Conservation (phyloP, 768 basidiomycete genomes). For the Lactarius deliciosus region DNA sequence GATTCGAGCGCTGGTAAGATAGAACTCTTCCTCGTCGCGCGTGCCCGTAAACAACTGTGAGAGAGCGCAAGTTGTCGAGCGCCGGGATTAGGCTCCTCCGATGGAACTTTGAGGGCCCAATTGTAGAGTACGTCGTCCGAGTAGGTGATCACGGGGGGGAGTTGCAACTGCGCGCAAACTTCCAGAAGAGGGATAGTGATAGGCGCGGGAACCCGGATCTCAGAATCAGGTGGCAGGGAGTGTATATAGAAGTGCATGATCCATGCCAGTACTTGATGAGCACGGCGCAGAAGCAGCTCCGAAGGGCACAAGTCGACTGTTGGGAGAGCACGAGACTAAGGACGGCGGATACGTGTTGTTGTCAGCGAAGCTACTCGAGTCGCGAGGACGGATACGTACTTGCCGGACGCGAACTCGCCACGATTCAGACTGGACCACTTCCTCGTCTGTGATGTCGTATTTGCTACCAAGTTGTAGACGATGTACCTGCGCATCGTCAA, state of each 20-base stretch:
- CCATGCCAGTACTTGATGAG: constrained; percentile 55
- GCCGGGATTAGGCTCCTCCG: constrained; percentile 39
- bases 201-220: constrained; percentile 63
- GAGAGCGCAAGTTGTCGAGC: constrained; percentile 59
- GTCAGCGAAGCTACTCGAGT: neutral
- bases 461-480: constrained; percentile 56
- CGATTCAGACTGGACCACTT: constrained; percentile 38
- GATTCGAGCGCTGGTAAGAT: constrained; percentile 80
- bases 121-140: constrained; percentile 93
- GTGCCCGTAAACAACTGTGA: constrained; percentile 77
- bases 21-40: constrained; percentile 83
- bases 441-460: constrained; percentile 33
- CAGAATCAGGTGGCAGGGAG: constrained; percentile 35
- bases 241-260: constrained; percentile 60
- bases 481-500: constrained; percentile 49
- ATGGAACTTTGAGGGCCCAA: constrained; percentile 44
- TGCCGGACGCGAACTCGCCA: constrained; percentile 45
- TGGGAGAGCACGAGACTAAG: constrained; percentile 44
- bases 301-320: constrained; percentile 40
- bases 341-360: constrained; percentile 13
- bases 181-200: constrained; percentile 75
- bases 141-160: constrained; percentile 89
- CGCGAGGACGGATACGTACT: constrained; percentile 34
- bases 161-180: constrained; percentile 64
- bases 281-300: constrained; percentile 51